These are phyloP conservation scores for Dentipellis fragilis DNA, from an alignment of 768 basidiomycete genomes.

Conservation along the genomic window DNA sequence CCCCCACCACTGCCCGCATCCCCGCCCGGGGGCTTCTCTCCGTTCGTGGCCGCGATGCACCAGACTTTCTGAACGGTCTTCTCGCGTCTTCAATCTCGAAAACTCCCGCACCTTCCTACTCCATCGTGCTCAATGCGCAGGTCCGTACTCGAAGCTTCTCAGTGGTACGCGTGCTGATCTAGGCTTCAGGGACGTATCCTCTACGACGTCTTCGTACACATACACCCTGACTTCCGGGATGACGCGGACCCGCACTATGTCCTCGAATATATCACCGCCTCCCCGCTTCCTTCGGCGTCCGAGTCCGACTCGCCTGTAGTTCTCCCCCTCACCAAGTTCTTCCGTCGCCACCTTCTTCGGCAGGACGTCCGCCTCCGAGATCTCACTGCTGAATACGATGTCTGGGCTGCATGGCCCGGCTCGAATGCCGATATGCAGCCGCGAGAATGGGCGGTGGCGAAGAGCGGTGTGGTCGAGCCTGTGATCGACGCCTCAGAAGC, in stretches of 20 bases:
- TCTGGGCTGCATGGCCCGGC: constrained; percentile 76
- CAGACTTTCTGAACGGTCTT: constrained; percentile 14
- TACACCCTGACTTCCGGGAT: constrained; percentile 49
- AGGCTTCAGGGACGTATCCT: constrained; percentile 70
- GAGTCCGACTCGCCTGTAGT: constrained; percentile 25
- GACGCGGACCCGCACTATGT: constrained; percentile 24
- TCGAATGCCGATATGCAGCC: constrained; percentile 29
- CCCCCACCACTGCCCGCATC: not conserved
- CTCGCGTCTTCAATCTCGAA: constrained; percentile 15
- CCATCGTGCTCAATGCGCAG: not conserved
- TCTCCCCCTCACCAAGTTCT: constrained; percentile 50
- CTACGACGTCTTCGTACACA: constrained; percentile 81
- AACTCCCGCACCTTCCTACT: not conserved
- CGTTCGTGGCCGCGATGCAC: not conserved
- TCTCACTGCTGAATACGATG: constrained; percentile 66
- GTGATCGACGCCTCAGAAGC: constrained; percentile 46
- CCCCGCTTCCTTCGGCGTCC: constrained; percentile 22
- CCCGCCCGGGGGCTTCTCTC: not conserved
- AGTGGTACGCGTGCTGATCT: constrained; percentile 10
- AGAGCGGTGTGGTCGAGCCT: constrained; percentile 72
- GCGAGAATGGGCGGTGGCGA: constrained; percentile 43
- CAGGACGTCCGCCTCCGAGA: constrained; percentile 81
- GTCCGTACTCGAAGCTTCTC: not conserved
- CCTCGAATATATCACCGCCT: not conserved
- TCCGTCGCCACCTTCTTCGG: constrained; percentile 81